A percentile compares a stretch with the other conserved stretches of the same genome.
Evolutionary conservation across 345 rosid species (phyloP).

Genomic region (Hibiscus mutabilis): DNA sequence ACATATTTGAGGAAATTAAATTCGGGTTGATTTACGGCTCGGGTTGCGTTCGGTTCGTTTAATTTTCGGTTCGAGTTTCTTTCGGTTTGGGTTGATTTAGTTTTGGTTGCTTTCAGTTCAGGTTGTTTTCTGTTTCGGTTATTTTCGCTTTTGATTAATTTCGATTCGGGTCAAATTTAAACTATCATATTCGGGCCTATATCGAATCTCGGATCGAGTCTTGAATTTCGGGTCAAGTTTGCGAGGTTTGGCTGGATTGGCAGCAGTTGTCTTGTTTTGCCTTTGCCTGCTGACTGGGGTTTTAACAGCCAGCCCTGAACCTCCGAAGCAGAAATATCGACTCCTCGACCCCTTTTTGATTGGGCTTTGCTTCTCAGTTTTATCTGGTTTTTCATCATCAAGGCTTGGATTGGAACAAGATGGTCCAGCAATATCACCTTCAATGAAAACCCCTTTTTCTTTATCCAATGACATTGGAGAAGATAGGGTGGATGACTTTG

Average conservation of each 20-base stretch:
- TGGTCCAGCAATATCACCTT: slow-evolving; percentile 40
- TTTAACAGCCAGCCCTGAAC: slow-evolving; percentile 41
- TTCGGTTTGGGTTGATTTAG: no score
- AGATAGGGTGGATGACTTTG: slow-evolving; percentile 58
- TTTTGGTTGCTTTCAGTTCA: no score
- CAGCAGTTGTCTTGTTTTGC: slow-evolving; percentile 22
- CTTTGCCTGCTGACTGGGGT: slow-evolving; percentile 35
- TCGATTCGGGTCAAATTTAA: no score
- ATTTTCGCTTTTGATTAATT: no score
- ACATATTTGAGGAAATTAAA: no score
- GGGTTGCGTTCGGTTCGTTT: no score
- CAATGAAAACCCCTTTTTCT: slow-evolving; percentile 49
- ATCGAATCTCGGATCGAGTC: no score
- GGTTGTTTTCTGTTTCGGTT: no score
- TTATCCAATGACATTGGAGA: slow-evolving; percentile 52
- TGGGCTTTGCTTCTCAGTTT: slow-evolving; percentile 33
- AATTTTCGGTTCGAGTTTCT: no score
- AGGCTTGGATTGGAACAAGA: slow-evolving; percentile 30
- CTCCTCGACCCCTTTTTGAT: slow-evolving; percentile 38
- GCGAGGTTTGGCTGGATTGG: slow-evolving; percentile 24
- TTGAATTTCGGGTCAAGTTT: no score
- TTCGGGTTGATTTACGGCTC: no score
- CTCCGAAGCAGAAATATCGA: slow-evolving; percentile 69
- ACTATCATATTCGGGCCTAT: no score
- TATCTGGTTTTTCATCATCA: slow-evolving; percentile 27